These are phyloP conservation scores for Rhizophora mangle DNA, from an alignment of 345 rosid species.

Conservation along the genomic window DNA sequence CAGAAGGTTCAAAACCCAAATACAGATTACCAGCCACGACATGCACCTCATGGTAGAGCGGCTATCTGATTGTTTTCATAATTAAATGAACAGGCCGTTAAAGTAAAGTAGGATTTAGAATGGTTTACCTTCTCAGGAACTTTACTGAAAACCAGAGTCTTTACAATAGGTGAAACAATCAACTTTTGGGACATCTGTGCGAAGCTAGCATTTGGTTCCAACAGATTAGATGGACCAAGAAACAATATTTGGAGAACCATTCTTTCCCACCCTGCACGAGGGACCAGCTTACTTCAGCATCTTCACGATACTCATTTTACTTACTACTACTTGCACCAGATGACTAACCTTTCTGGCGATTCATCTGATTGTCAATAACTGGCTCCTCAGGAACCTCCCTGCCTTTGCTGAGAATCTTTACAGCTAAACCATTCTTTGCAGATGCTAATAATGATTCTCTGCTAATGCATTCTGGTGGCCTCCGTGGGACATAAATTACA, in stretches of 20 bases:
- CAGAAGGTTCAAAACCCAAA: neutral
- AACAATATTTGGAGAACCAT: conserved; percentile 94
- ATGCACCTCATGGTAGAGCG: neutral
- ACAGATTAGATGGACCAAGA: conserved; percentile 89
- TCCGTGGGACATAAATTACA: conserved; percentile 73
- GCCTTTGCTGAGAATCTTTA: conserved; percentile 88
- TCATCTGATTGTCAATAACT: conserved; percentile 62
- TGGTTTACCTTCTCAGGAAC: conserved; percentile 85
- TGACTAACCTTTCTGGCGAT: conserved; percentile 67
- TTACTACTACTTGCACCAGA: conserved; percentile 1
- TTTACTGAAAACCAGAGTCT: conserved; percentile 92
- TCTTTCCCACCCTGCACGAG: conserved; percentile 92
- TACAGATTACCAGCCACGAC: neutral
- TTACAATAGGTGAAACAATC: conserved; percentile 92
- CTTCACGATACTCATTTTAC: neutral
- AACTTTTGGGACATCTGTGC: conserved; percentile 91
- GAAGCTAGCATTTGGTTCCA: conserved; percentile 92
- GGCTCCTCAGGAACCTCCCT: conserved; percentile 79
- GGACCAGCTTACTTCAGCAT: conserved; percentile 6
- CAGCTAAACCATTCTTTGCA: conserved; percentile 91
- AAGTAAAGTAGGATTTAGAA: neutral
- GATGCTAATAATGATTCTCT: conserved; percentile 75
- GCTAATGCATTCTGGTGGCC: conserved; percentile 80
- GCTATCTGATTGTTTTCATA: neutral
- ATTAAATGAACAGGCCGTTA: neutral